Conservation (phyloP, 192 early-diverging fungal genomes). For the Coemansia sp. region DNA sequence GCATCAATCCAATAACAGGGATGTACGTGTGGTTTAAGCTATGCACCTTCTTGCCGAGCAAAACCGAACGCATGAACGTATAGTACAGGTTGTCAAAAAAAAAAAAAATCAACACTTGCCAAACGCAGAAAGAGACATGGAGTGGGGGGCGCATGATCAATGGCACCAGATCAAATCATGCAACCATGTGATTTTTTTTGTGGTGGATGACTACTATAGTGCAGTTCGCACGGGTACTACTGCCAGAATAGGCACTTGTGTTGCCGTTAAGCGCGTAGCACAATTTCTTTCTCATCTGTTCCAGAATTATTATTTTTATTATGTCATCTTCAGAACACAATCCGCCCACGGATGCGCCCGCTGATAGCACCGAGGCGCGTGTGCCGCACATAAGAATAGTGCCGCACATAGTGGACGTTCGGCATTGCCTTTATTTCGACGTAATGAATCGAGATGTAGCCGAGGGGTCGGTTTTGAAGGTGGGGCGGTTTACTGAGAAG, state of each 20-base stretch:
- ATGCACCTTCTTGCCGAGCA: no score
- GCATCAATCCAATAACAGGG: conserved; percentile 1
- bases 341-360: neutral
- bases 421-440: conserved; percentile 61
- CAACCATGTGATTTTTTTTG: neutral
- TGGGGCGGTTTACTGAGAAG: conserved; percentile 74
- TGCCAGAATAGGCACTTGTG: neutral
- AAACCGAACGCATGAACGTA: no score
- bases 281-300: conserved; percentile 9
- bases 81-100: neutral
- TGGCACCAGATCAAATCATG: conserved; percentile 8
- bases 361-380: neutral
- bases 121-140: no score
- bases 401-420: conserved; percentile 56
- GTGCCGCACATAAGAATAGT: conserved; percentile 57
- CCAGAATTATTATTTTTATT: neutral
- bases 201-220: neutral
- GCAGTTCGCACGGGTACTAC: neutral
- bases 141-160: neutral
- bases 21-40: neutral
- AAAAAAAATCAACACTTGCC: neutral
- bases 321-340: neutral
- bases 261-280: neutral
- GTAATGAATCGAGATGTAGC: conserved; percentile 63
- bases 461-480: conserved; percentile 61